These are phyloP conservation scores for Apiotrichum domesticum DNA, from an alignment of 1,284 basidiomycete genomes.

Conservation along the genomic window DNA sequence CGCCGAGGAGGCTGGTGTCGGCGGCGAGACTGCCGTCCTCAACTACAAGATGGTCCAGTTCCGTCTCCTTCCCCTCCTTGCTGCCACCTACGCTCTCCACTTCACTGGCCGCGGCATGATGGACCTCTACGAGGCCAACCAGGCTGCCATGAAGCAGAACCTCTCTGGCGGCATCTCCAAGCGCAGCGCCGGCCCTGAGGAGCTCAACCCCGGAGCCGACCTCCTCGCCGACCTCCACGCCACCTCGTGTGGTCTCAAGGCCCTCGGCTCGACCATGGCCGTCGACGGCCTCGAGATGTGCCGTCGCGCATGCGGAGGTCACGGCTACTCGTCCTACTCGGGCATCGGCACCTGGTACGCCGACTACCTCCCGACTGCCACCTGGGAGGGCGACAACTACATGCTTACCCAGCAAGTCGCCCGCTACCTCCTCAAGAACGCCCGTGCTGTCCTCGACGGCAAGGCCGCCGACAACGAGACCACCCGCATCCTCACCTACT, in stretches of 20 bases:
- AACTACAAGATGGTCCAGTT: constrained; percentile 58
- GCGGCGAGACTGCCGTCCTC: constrained; percentile 52
- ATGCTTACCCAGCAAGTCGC: constrained; percentile 53
- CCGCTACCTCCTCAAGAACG: constrained; percentile 52
- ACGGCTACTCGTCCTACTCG: constrained; percentile 55
- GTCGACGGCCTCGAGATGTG: constrained; percentile 53
- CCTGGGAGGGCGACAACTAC: constrained; percentile 56
- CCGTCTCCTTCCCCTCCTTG: constrained; percentile 54
- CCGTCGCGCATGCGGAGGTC: constrained; percentile 53
- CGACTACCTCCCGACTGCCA: constrained; percentile 52
- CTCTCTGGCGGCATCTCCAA: constrained; percentile 2
- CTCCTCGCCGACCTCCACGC: constrained; percentile 18
- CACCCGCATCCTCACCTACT: constrained; percentile 40
- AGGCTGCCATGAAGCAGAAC: constrained; percentile 20
- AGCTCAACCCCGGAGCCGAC: constrained; percentile 18
- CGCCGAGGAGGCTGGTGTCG: constrained; percentile 43
- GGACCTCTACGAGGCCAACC: constrained; percentile 38
- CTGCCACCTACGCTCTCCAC: constrained; percentile 54
- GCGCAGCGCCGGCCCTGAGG: constrained; percentile 17
- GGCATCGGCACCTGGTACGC: constrained; percentile 53
- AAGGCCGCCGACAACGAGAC: constrained; percentile 54
- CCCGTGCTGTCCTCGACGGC: constrained; percentile 52
- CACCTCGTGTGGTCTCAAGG: constrained; percentile 16
- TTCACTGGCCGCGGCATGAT: constrained; percentile 51
- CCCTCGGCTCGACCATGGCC: constrained; percentile 46